Percentiles rank a stretch among this genome's conserved stretches.
Evolutionary conservation across 2,329 filamentous ascomycete genomes (phyloP).

Genomic region (Neurospora crassa): DNA sequence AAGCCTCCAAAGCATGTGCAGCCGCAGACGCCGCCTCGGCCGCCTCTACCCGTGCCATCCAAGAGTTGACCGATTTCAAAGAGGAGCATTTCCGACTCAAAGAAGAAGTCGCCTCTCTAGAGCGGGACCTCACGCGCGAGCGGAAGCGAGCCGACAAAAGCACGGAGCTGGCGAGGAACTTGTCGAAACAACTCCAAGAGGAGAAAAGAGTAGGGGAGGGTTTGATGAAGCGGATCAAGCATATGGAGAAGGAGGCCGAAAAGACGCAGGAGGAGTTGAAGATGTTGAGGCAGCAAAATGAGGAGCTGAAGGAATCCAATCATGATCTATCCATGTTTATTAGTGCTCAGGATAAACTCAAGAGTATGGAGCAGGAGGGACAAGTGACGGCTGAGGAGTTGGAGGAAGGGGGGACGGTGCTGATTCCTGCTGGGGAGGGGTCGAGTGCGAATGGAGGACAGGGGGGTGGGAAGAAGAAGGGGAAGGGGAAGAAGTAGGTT

Average conservation of each 20-base stretch:
- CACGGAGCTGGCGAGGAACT: slow-evolving; percentile 62
- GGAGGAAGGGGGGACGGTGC: slow-evolving; percentile 56
- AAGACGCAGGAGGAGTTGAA: slow-evolving; percentile 49
- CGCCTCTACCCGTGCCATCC: slow-evolving; percentile 35
- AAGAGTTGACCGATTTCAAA: slow-evolving; percentile 43
- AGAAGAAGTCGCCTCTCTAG: slow-evolving; percentile 53
- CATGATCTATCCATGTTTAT: slow-evolving; percentile 83
- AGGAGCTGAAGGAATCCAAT: slow-evolving; percentile 76
- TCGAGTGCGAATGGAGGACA: slow-evolving; percentile 29
- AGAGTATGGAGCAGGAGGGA: slow-evolving; percentile 54
- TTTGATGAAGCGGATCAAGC: slow-evolving; percentile 71
- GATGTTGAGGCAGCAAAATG: slow-evolving; percentile 49
- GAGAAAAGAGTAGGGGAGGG: slow-evolving; percentile 79
- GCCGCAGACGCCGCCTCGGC: slow-evolving; percentile 53
- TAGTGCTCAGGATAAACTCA: slow-evolving; percentile 70
- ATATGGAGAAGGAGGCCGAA: slow-evolving; percentile 49
- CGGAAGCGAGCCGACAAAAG: slow-evolving; percentile 61
- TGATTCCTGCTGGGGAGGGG: slow-evolving; percentile 34
- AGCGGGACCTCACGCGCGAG: slow-evolving; percentile 63
- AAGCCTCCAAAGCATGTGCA: slow-evolving; percentile 65
- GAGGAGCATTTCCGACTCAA: slow-evolving; percentile 41
- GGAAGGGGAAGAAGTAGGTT: slow-evolving; percentile 34
- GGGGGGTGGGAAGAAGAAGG: slow-evolving; percentile 41
- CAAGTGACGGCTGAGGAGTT: slow-evolving; percentile 59
- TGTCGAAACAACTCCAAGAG: slow-evolving; percentile 71